phyloP scores from a whole-genome alignment of 176 grass and related monocot species.

The Carex pumila region DNA sequence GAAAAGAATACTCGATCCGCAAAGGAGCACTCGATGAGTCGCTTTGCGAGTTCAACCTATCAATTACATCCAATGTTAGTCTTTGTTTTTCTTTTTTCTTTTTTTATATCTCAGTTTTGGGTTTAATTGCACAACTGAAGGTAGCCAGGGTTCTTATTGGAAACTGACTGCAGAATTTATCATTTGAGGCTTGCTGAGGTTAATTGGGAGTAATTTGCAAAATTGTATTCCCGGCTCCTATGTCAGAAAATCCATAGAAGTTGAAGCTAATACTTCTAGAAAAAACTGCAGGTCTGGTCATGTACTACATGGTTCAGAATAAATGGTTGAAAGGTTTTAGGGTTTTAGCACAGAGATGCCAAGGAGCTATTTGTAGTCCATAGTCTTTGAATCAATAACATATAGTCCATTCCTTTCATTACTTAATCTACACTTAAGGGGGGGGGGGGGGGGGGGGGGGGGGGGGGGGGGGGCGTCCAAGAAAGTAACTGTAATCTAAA shows the following conservation, averaged over 20 bases:
- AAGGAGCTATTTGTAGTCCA: background rate
- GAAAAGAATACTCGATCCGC: constrained; percentile 76
- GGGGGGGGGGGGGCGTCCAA: background rate
- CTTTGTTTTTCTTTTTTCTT: background rate
- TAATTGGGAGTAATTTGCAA: background rate
- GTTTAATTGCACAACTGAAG: background rate
- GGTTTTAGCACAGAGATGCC: background rate
- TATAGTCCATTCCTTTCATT: background rate
- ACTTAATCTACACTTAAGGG: background rate
- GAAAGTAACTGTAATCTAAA: background rate
- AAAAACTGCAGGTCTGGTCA: background rate
- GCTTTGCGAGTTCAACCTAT: constrained; percentile 64
- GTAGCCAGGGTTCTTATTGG: background rate
- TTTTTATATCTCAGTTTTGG: background rate
- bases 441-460: background rate
- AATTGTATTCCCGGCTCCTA: background rate
- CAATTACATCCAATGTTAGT: background rate
- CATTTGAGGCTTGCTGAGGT: background rate
- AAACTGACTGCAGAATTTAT: background rate
- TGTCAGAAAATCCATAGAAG: background rate
- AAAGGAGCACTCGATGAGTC: constrained; percentile 66
- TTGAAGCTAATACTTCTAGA: background rate
- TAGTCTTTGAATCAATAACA: background rate
- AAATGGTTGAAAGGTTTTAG: background rate
- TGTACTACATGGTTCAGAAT: background rate